phyloP scores from a whole-genome alignment of 805 yeast genomes.

The Lipomyces lipofer region DNA sequence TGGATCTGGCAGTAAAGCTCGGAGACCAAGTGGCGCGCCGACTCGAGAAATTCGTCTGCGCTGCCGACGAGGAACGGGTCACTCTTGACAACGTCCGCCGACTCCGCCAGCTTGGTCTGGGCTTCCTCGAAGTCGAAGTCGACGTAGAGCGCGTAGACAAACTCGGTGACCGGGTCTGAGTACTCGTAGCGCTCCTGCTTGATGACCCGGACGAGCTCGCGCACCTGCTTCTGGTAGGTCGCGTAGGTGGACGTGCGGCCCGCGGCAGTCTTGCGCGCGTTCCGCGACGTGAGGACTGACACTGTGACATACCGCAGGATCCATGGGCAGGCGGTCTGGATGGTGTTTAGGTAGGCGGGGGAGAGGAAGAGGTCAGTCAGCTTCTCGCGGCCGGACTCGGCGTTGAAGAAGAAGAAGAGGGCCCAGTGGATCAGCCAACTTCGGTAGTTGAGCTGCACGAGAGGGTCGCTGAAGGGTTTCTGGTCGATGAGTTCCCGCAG shows the following conservation, averaged over 20 bases:
- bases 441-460: conserved; percentile 61
- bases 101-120: conserved; percentile 49
- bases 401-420: conserved; percentile 60
- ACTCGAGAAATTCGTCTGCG: conserved; percentile 46
- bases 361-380: conserved; percentile 59
- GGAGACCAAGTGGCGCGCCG: conserved; percentile 53
- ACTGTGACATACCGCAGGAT: conserved; percentile 62
- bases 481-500: conserved; percentile 59
- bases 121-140: conserved; percentile 61
- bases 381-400: conserved; percentile 53
- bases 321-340: conserved; percentile 75
- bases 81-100: conserved; percentile 49
- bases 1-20: conserved; percentile 59
- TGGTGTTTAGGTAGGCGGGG: conserved; percentile 61
- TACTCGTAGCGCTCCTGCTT: conserved; percentile 66
- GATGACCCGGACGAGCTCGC: conserved; percentile 58
- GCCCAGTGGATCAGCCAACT: conserved; percentile 73
- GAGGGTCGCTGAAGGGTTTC: conserved; percentile 53
- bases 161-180: conserved; percentile 61
- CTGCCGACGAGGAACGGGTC: conserved; percentile 58
- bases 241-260: conserved; percentile 33
- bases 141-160: conserved; percentile 55
- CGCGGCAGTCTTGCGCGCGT: conserved; percentile 29
- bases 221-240: conserved; percentile 53
- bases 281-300: conserved; percentile 51